Conservation (phyloP, 2,329 filamentous ascomycete species). For the Leptographium radiaticola region DNA sequence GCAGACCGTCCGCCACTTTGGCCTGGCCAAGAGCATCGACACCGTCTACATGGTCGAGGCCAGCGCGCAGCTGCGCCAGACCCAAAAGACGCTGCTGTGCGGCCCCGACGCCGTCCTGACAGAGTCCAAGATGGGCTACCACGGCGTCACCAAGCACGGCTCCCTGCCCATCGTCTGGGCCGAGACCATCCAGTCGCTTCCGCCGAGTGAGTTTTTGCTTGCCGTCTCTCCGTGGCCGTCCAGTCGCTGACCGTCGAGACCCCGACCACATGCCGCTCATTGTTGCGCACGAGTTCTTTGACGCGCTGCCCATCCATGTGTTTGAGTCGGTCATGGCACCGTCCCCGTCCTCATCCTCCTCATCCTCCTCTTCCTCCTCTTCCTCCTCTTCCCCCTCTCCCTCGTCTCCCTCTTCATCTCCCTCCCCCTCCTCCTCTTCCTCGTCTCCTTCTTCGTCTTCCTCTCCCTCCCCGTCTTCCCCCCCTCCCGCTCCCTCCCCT, state of each 20-base stretch:
- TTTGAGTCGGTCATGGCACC: conserved; percentile 60
- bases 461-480: background rate
- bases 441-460: background rate
- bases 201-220: conserved; percentile 40
- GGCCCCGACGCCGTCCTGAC: conserved; percentile 53
- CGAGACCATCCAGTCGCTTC: conserved; percentile 75
- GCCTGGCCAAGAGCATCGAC: conserved; percentile 63
- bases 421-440: background rate
- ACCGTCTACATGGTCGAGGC: conserved; percentile 91
- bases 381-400: no score
- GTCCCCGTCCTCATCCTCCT: background rate
- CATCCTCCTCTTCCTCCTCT: no score
- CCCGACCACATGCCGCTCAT: conserved; percentile 74
- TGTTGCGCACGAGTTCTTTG: conserved; percentile 96
- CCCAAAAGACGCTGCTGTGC: conserved; percentile 74
- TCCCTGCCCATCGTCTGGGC: conserved; percentile 74
- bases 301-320: conserved; percentile 88
- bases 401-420: background rate
- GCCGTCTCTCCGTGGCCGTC: background rate
- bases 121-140: conserved; percentile 60
- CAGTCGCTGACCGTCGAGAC: conserved; percentile 24
- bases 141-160: conserved; percentile 63
- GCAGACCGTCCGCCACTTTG: conserved; percentile 68
- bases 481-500: conserved; percentile 27
- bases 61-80: conserved; percentile 61